These are phyloP conservation scores for Eutrema salsugineum DNA, from an alignment of 441 rosid genomes.

Conservation along the genomic window DNA sequence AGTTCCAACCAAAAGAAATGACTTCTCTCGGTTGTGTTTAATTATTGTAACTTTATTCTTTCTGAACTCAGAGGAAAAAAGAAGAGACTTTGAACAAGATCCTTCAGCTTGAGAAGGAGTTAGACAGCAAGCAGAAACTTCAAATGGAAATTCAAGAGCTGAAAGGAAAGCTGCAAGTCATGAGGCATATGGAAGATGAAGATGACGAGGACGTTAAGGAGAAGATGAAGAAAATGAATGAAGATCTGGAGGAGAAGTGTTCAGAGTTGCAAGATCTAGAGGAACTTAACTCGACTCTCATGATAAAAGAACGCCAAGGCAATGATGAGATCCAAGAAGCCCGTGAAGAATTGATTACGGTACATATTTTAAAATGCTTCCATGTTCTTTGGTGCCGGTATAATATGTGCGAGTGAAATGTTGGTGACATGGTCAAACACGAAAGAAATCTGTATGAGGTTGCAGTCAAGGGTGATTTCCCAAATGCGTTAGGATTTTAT, in stretches of 20 bases:
- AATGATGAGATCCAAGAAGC: slow-evolving; percentile 79
- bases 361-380: slow-evolving; percentile 19
- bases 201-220: slow-evolving; percentile 69
- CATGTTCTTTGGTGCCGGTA: not conserved
- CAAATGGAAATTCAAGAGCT: slow-evolving; percentile 89
- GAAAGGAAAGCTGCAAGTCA: slow-evolving; percentile 76
- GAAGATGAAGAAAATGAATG: slow-evolving; percentile 69
- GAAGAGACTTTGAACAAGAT: slow-evolving; percentile 62
- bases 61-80: slow-evolving; percentile 66
- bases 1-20: not conserved
- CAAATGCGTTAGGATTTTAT: not conserved
- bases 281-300: slow-evolving; percentile 38
- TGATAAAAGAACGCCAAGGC: slow-evolving; percentile 72
- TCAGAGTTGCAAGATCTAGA: slow-evolving; percentile 48
- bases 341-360: slow-evolving; percentile 59
- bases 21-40: not conserved
- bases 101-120: slow-evolving; percentile 66
- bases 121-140: slow-evolving; percentile 73
- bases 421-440: not conserved
- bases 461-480: not conserved
- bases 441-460: not conserved
- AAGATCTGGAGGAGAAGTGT: slow-evolving; percentile 51
- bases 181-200: slow-evolving; percentile 72
- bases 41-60: not conserved
- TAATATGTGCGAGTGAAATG: slow-evolving; percentile 3